Conservation (phyloP, 2,329 filamentous ascomycete genomes). For the Pseudocercospora musae region DNA sequence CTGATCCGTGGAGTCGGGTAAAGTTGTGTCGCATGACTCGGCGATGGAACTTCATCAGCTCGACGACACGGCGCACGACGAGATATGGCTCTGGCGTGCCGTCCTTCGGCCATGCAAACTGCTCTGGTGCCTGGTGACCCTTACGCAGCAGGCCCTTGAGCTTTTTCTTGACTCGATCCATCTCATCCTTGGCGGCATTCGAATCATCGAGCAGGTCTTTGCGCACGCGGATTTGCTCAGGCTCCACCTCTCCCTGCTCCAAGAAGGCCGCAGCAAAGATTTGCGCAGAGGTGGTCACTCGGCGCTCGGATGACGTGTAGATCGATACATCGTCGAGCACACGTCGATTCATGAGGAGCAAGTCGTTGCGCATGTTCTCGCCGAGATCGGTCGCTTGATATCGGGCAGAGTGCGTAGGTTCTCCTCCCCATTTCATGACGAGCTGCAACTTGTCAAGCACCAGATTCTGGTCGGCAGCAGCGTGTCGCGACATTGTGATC, state of each 20-base stretch:
- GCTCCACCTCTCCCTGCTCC: constrained; percentile 76
- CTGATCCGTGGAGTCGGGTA: constrained; percentile 64
- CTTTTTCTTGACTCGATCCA: constrained; percentile 99
- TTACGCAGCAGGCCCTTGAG: constrained; percentile 87
- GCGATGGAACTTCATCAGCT: constrained; percentile 96
- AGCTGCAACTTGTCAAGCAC: constrained; percentile 94
- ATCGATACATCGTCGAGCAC: constrained; percentile 89
- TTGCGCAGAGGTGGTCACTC: constrained; percentile 92
- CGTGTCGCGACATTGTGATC: constrained; percentile 88
- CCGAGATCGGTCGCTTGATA: constrained; percentile 96
- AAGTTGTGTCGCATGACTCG: constrained; percentile 95
- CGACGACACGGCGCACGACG: constrained; percentile 86
- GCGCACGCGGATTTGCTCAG: constrained; percentile 83
- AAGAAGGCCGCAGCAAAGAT: constrained; percentile 92
- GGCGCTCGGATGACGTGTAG: constrained; percentile 91
- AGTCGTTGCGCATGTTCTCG: constrained; percentile 91
- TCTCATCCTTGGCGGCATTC: constrained; percentile 97
- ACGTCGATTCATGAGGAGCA: constrained; percentile 87
- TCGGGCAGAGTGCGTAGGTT: constrained; percentile 93
- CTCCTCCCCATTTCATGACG: constrained; percentile 98
- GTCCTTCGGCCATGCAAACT: constrained; percentile 94
- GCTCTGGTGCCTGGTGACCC: constrained; percentile 86
- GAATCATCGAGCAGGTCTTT: constrained; percentile 96
- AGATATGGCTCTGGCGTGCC: constrained; percentile 93
- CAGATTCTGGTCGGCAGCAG: constrained; percentile 86